Evolutionary conservation across 164 flowering plant species (phyloP), one percentile per base, ranked within the genome.

Genomic region (Paratinospora sagittata): DNA sequence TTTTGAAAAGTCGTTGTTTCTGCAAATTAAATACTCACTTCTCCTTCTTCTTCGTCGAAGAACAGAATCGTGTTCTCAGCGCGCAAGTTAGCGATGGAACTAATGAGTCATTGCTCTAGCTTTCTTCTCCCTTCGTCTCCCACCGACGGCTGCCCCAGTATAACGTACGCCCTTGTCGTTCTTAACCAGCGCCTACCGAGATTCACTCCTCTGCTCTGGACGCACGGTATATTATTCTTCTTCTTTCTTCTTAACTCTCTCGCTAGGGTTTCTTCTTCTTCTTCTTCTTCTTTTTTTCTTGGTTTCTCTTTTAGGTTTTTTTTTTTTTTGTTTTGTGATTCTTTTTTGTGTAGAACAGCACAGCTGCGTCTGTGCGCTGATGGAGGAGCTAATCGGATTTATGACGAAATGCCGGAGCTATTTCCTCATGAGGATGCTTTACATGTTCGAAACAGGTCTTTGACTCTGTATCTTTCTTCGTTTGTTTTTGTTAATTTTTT

Each of bases 351-450:
- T 86, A 81, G 92, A 81, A 79, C 97, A 91, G 99, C 97, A 73
- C 76, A 71, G 36, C 63, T 92, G n/a, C 89, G 88, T 36, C 39
- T 92, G 4, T 95, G 98, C 36, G 98, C 99, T 1, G 98, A 95
- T 79, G 98, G 99, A 58, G 99, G 99, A 34, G 97, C 99, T 0
- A 95, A 95, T 73, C 90, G 95, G 0, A 3, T 93, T 67, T 90
- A 66, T 64, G 96, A 95, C 73, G 99, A 93, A 71, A 71, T 95
- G 87, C 98, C 98, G 33, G 74, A 30, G 19, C 47, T 92, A 16
- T 82, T 91, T 12, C 88, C 93, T 52, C 72, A 82, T 21, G 85
- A 88, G 75, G 90, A 89, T 65, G 85, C 82, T 14, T n/a, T 67
- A 2, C 72, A 77, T 74, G 85, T 95, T 72, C 87, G 93, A 52